Conservation (phyloP, 2,329 filamentous ascomycete species). For the Sclerotinia trifoliorum region DNA sequence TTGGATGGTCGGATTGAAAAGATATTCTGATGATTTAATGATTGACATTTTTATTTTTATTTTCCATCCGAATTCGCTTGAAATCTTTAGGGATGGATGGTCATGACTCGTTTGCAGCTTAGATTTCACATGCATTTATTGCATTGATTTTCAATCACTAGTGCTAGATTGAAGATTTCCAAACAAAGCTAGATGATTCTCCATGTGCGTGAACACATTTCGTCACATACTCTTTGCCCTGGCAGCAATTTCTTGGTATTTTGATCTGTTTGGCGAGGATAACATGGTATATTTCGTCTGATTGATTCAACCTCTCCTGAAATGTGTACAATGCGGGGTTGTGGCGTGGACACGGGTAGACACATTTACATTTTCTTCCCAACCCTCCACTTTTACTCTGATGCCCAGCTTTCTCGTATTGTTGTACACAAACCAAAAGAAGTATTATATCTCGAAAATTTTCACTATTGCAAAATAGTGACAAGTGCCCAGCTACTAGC, state of each 20-base stretch:
- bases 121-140: neutral
- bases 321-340: neutral
- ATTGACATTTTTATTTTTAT: no score
- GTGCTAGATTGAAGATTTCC: neutral
- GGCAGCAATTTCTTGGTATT: neutral
- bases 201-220: neutral
- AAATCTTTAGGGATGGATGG: neutral
- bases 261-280: neutral
- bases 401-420: neutral
- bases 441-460: neutral
- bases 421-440: neutral
- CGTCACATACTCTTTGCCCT: neutral
- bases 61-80: neutral
- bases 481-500: neutral
- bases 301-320: neutral
- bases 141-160: neutral
- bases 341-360: constrained; percentile 3
- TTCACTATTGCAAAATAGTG: neutral
- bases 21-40: neutral
- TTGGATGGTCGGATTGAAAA: neutral
- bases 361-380: neutral
- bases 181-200: neutral
- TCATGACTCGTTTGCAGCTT: neutral
- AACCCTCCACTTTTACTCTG: neutral
- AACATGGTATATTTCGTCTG: neutral